phyloP scores from a whole-genome alignment of 441 rosid genomes.

The Croton setiger region DNA sequence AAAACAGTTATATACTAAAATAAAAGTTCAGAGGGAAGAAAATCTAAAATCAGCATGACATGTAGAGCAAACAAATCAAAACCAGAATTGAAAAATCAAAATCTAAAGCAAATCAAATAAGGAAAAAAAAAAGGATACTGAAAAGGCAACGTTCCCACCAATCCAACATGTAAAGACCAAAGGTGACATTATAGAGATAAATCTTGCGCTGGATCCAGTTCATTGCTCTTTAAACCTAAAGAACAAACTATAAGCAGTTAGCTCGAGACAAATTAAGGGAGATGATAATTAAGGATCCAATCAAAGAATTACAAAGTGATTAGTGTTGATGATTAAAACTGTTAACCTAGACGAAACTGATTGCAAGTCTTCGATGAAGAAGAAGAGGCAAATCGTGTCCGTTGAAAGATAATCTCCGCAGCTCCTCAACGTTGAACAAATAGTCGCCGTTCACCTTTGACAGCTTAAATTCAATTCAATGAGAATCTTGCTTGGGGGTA shows the following conservation, averaged over 20 bases:
- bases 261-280: neutral
- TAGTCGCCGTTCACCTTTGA: too few relatives aligned
- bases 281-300: neutral
- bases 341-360: neutral
- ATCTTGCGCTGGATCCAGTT: slow-evolving; percentile 55
- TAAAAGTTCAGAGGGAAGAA: neutral
- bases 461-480: too few relatives aligned
- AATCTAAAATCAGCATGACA: neutral
- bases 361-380: neutral
- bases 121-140: slow-evolving; percentile 66
- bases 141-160: slow-evolving; percentile 99
- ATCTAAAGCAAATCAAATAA: neutral
- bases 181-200: slow-evolving; percentile 36
- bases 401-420: too few relatives aligned
- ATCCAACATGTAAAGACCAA: slow-evolving; percentile 97
- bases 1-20: neutral
- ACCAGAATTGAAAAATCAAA: neutral
- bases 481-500: too few relatives aligned
- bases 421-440: too few relatives aligned
- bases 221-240: slow-evolving; percentile 37
- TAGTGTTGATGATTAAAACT: neutral
- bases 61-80: neutral
- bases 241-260: neutral
- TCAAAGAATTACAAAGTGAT: neutral
- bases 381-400: neutral